Percentiles rank a stretch among this genome's conserved stretches.
Evolutionary conservation across 768 basidiomycete species (phyloP).

Genomic region (Sporobolomyces pararoseus): DNA sequence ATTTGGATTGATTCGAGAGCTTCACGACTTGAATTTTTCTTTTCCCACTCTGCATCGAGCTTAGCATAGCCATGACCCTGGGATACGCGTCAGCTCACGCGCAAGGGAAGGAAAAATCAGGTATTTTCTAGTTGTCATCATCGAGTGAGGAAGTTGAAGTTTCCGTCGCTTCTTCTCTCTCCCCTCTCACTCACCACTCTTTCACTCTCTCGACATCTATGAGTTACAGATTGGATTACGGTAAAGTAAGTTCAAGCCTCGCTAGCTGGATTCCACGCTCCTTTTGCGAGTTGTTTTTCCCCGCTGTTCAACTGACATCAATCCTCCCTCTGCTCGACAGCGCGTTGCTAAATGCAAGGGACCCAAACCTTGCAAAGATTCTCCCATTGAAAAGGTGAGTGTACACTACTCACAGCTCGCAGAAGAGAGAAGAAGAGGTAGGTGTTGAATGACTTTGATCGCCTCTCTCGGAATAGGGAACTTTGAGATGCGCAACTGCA

Average conservation of each 20-base stretch:
- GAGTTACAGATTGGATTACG: conserved; percentile 9
- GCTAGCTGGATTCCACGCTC: not conserved
- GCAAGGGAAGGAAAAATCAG: not conserved
- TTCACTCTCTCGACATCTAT: not conserved
- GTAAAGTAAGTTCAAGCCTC: not conserved
- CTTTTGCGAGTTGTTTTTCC: not conserved
- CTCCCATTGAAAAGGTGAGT: conserved; percentile 62
- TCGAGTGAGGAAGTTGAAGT: too few relatives aligned
- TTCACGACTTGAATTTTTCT: too few relatives aligned
- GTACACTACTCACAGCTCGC: not conserved
- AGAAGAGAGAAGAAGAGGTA: not conserved
- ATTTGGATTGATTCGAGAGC: too few relatives aligned
- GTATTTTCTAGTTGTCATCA: too few relatives aligned
- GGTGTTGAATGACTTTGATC: conserved; percentile 45
- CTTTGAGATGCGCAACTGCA: conserved; percentile 6
- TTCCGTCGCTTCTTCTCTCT: not conserved
- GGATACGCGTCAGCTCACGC: not conserved
- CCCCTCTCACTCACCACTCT: not conserved
- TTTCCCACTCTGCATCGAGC: too few relatives aligned
- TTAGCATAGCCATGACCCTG: too few relatives aligned
- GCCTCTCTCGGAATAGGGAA: not conserved
- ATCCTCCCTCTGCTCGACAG: not conserved
- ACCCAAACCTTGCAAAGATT: conserved; percentile 56
- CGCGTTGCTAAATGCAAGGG: conserved; percentile 23
- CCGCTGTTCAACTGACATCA: not conserved